Percentiles rank a stretch among this genome's conserved stretches.
These are phyloP conservation scores for Halophytophthora polymorphica DNA, from an alignment of 352 stramenopile genomes.

Conservation along the genomic window DNA sequence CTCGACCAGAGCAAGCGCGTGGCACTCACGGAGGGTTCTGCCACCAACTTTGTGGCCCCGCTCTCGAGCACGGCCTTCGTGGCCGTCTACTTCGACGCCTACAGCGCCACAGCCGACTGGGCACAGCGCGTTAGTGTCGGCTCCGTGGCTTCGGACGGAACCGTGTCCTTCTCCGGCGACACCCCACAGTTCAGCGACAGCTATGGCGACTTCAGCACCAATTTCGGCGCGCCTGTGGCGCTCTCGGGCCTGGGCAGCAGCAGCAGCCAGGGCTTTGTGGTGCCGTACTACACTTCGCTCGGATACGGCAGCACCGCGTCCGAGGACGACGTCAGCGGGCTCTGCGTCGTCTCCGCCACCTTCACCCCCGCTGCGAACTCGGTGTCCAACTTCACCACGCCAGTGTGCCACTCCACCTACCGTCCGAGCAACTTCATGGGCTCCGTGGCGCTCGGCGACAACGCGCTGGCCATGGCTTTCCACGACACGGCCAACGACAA, in stretches of 20 bases:
- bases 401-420: slow-evolving; percentile 46
- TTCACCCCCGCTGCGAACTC: slow-evolving; percentile 16
- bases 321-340: slow-evolving; percentile 21
- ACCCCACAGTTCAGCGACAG: slow-evolving; percentile 36
- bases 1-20: slow-evolving; percentile 22
- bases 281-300: slow-evolving; percentile 43
- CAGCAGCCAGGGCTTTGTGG: slow-evolving; percentile 29
- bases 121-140: slow-evolving; percentile 40
- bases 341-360: slow-evolving; percentile 43
- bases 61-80: slow-evolving; percentile 39
- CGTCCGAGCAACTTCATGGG: slow-evolving; percentile 34
- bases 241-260: slow-evolving; percentile 20
- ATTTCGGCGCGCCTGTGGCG: slow-evolving; percentile 35
- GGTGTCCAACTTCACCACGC: slow-evolving; percentile 24
- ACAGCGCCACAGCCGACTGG: not conserved
- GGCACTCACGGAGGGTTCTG: slow-evolving; percentile 20
- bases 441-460: slow-evolving; percentile 42
- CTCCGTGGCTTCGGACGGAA: slow-evolving; percentile 23
- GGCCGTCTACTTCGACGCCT: slow-evolving; percentile 47
- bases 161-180: slow-evolving; percentile 31
- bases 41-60: slow-evolving; percentile 35
- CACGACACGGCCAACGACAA: slow-evolving; percentile 57
- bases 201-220: slow-evolving; percentile 12
- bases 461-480: slow-evolving; percentile 44
- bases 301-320: slow-evolving; percentile 5